Conservation (phyloP, 176 grass and related monocot species). For the Thalia dealbata region DNA sequence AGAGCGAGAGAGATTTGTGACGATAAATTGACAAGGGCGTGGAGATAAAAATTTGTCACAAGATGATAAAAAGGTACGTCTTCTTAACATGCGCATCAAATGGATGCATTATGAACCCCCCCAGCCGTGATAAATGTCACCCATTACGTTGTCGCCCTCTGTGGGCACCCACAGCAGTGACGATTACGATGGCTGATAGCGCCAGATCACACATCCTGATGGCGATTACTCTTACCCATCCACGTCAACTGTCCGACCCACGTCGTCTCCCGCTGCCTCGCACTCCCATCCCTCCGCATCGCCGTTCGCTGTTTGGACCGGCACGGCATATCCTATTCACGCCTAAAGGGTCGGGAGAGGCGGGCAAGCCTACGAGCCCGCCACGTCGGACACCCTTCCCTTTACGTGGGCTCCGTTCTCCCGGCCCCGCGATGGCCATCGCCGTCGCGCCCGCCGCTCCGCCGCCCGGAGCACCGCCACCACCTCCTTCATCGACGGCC, state of each 20-base stretch:
- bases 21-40: too few species aligned
- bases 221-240: background rate
- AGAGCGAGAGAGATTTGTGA: too few species aligned
- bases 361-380: background rate
- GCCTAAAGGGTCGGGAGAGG: background rate
- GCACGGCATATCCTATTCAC: too few species aligned
- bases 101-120: too few species aligned
- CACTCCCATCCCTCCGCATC: too few species aligned
- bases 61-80: too few species aligned
- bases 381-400: slow-evolving; percentile 7
- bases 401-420: background rate
- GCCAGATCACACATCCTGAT: too few species aligned
- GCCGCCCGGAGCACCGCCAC: background rate
- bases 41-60: too few species aligned
- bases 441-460: background rate
- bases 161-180: too few species aligned
- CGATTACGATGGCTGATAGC: too few species aligned
- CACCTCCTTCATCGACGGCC: slow-evolving; percentile 18
- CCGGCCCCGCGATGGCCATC: background rate
- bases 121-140: background rate
- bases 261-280: background rate
- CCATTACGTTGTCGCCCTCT: background rate
- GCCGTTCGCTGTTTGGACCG: too few species aligned
- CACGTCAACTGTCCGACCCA: background rate
- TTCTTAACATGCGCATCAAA: too few species aligned